These are phyloP conservation scores for Takakia lepidozioides DNA, from an alignment of 225 moss, liverwort and hornwort genomes.

Conservation along the genomic window DNA sequence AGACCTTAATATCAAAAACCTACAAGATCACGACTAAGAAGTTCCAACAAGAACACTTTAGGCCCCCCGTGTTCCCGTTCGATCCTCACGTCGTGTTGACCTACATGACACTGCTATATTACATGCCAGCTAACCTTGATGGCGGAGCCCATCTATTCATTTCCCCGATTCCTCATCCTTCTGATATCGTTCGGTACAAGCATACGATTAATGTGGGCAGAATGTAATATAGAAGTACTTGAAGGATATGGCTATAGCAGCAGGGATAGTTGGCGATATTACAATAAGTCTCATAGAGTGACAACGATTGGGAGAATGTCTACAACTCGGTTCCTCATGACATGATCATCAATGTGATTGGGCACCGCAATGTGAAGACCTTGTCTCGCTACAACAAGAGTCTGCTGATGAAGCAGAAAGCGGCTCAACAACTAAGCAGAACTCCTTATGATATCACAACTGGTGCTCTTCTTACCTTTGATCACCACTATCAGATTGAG, in stretches of 20 bases:
- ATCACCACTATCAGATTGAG: neutral
- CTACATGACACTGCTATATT: too few relatives aligned
- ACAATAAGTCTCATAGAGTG: neutral
- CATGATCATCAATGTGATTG: neutral
- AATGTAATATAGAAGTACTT: neutral
- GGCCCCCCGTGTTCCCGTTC: too few relatives aligned
- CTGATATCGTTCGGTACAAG: neutral
- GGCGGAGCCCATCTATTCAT: neutral
- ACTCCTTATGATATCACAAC: neutral
- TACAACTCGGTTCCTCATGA: neutral
- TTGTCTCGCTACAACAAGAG: neutral
- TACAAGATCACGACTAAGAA: too few relatives aligned
- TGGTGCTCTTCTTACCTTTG: neutral
- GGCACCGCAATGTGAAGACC: neutral
- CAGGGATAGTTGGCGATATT: neutral
- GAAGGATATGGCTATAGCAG: neutral
- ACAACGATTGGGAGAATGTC: neutral
- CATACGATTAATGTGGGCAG: neutral
- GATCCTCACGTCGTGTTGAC: too few relatives aligned
- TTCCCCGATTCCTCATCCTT: neutral
- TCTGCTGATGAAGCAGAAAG: neutral
- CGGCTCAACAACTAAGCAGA: neutral
- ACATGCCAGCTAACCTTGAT: too few relatives aligned
- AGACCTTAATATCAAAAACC: neutral
- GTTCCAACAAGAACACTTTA: too few relatives aligned